Evolutionary conservation across 2,329 filamentous ascomycete species (phyloP).

Genomic region (Dactylellina leptospora): DNA sequence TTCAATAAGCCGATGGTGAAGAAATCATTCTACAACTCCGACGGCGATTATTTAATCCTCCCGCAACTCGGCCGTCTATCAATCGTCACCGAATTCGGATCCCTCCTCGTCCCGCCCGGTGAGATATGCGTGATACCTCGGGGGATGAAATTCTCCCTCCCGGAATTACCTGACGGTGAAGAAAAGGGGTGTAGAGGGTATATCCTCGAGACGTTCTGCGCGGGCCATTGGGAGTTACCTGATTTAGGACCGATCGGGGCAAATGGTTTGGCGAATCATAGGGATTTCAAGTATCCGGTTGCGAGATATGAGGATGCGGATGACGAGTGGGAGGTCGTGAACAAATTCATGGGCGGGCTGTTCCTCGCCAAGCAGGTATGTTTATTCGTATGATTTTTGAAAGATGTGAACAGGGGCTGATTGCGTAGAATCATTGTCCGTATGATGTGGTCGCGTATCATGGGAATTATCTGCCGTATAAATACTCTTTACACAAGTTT

Average conservation of each 20-base stretch:
- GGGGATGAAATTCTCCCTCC: slow-evolving; percentile 77
- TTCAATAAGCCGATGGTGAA: slow-evolving; percentile 81
- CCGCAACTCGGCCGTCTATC: slow-evolving; percentile 77
- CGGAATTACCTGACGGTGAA: slow-evolving; percentile 53
- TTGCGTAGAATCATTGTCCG: slow-evolving; percentile 72
- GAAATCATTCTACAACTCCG: slow-evolving; percentile 82
- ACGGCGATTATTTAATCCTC: slow-evolving; percentile 80
- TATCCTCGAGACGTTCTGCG: slow-evolving; percentile 74
- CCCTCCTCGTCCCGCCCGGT: slow-evolving; percentile 75
- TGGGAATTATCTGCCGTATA: slow-evolving; percentile 80
- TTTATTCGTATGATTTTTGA: no score
- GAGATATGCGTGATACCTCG: slow-evolving; percentile 81
- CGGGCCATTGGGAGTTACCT: slow-evolving; percentile 75
- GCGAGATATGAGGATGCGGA: slow-evolving; percentile 73
- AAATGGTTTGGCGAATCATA: slow-evolving; percentile 76
- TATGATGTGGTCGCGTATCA: slow-evolving; percentile 85
- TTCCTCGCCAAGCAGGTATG: slow-evolving; percentile 49
- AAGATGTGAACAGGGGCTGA: no score
- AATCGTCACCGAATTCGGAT: slow-evolving; percentile 78
- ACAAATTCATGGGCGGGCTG: slow-evolving; percentile 52
- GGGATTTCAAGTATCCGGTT: slow-evolving; percentile 78
- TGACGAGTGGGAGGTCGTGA: slow-evolving; percentile 61
- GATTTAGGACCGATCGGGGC: slow-evolving; percentile 78
- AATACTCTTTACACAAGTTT: slow-evolving; percentile 82
- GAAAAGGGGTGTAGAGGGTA: slow-evolving; percentile 66